Conservation (phyloP, 169 alveolate species). For the Cryptosporidium sp. region DNA sequence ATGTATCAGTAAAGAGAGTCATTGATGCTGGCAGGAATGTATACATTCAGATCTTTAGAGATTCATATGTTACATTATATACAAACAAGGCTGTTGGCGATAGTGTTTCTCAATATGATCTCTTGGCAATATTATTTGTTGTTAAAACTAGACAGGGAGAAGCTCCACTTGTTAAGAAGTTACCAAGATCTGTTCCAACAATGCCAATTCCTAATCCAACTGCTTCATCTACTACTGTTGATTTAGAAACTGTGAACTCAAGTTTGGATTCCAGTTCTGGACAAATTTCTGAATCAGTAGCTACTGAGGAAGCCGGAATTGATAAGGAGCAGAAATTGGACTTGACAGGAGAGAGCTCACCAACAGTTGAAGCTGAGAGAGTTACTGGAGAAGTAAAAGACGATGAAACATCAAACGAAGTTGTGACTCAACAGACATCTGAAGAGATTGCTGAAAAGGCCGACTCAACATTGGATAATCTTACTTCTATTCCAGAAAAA, state of each 20-base stretch:
- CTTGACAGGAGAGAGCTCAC: background rate
- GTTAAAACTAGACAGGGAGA: conserved; percentile 56
- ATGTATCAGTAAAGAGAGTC: conserved; percentile 61
- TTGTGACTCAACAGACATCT: background rate
- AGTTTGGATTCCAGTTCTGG: background rate
- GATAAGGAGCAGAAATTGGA: background rate
- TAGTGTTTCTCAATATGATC: conserved; percentile 23
- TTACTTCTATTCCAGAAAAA: conserved; percentile 15
- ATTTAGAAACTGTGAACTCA: background rate
- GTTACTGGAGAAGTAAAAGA: background rate
- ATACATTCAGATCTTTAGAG: conserved; percentile 58
- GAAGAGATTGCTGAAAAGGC: conserved; percentile 12
- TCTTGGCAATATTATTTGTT: conserved; percentile 37
- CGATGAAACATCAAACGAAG: background rate
- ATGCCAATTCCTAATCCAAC: conserved; percentile 15
- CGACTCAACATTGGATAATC: background rate
- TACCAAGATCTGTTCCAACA: conserved; percentile 75
- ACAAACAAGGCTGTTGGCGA: conserved; percentile 46
- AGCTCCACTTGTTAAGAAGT: conserved; percentile 36
- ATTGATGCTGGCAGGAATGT: conserved; percentile 67
- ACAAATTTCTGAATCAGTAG: background rate
- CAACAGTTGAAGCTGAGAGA: conserved; percentile 16
- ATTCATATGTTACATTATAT: conserved; percentile 7
- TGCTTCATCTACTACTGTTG: conserved; percentile 15
- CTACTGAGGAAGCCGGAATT: background rate